Conservation (phyloP, 306 rosid species). For the Styphnolobium japonicum region DNA sequence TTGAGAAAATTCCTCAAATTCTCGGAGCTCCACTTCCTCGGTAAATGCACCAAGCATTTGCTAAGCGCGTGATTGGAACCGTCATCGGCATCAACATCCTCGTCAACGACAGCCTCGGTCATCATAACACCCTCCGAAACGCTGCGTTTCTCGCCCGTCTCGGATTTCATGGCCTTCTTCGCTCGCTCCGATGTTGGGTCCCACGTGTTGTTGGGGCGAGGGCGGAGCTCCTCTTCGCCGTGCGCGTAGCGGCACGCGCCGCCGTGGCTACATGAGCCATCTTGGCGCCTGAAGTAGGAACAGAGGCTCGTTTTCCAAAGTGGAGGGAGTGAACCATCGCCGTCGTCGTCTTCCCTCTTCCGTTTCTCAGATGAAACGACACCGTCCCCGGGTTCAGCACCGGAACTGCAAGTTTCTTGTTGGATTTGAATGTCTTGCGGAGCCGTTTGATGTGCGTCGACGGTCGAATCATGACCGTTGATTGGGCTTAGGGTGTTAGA, state of each 20-base stretch:
- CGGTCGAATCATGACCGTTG: constrained; percentile 41
- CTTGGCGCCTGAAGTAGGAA: constrained; percentile 71
- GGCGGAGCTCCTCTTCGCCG: constrained; percentile 84
- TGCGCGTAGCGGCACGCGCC: constrained; percentile 71
- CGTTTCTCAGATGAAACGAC: constrained; percentile 54
- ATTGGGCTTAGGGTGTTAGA: constrained; percentile 37
- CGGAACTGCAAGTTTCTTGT: constrained; percentile 9
- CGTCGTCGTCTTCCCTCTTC: constrained; percentile 53
- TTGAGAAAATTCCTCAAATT: constrained; percentile 51
- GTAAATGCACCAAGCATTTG: constrained; percentile 84
- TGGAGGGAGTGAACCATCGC: constrained; percentile 45
- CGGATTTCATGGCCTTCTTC: constrained; percentile 57
- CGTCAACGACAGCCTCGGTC: constrained; percentile 65
- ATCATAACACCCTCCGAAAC: constrained; percentile 55
- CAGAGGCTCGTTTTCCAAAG: constrained; percentile 92
- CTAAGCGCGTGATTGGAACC: constrained; percentile 39
- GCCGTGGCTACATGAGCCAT: constrained; percentile 75
- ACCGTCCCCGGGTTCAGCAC: constrained; percentile 20
- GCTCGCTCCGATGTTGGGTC: constrained; percentile 92
- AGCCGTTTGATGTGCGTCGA: background rate
- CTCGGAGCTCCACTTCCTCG: constrained; percentile 73
- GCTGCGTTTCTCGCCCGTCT: constrained; percentile 16
- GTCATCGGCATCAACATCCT: constrained; percentile 38
- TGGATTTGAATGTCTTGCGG: constrained; percentile 2
- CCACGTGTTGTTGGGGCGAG: constrained; percentile 82